These are phyloP conservation scores for Phytopythium ostracodes DNA, from an alignment of 352 stramenopile genomes.

Conservation along the genomic window DNA sequence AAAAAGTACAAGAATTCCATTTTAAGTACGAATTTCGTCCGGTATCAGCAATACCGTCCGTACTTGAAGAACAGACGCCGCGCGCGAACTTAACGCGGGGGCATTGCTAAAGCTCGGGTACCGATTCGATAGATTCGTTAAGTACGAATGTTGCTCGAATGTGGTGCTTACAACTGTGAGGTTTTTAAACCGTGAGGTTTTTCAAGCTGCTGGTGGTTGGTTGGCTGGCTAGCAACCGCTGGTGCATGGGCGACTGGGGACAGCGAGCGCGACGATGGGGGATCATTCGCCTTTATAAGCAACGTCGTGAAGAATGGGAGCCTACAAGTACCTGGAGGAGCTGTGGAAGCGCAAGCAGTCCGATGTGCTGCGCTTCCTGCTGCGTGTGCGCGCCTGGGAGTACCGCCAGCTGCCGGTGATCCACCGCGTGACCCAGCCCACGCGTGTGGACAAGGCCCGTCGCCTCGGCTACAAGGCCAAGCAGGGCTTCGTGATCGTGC, in stretches of 20 bases:
- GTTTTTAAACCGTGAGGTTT: background rate
- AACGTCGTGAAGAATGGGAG: constrained; percentile 92
- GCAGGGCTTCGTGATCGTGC: constrained; percentile 98
- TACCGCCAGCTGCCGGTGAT: constrained; percentile 99
- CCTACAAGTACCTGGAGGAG: constrained; percentile 99
- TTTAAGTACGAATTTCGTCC: too few relatives aligned
- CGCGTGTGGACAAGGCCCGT: constrained; percentile 99
- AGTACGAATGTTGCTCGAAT: background rate
- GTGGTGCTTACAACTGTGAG: background rate
- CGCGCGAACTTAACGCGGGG: background rate
- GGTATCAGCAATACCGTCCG: background rate
- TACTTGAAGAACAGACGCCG: background rate
- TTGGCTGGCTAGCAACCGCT: constrained; percentile 5
- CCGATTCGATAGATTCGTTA: background rate
- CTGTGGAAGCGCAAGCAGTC: constrained; percentile 99
- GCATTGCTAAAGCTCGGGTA: background rate
- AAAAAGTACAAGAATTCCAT: too few relatives aligned
- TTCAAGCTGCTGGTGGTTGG: background rate
- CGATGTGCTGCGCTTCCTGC: constrained; percentile 99
- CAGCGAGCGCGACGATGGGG: constrained; percentile 4
- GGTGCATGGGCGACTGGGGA: background rate
- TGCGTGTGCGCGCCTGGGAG: constrained; percentile 97
- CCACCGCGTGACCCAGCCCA: constrained; percentile 91
- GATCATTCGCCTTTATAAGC: constrained; percentile 35
- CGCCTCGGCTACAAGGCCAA: constrained; percentile 99